Base-by-base conservation (phyloP, 2,329 filamentous ascomycete species). In the Botrytis tulipae region DNA sequence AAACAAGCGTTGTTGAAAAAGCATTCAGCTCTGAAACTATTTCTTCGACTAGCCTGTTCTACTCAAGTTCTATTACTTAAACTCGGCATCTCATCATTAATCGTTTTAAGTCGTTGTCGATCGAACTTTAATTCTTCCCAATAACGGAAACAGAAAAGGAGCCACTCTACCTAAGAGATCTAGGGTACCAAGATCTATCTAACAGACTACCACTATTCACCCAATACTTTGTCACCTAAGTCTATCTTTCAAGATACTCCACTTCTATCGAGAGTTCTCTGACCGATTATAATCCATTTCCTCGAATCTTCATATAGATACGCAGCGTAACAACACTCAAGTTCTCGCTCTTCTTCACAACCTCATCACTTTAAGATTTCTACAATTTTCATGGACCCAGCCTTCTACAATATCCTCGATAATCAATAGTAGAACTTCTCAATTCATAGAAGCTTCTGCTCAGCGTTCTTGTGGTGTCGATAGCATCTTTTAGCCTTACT, bases 351-450 rank as follows among this genome's bases (percentile, higher is more conserved):
- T 25, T 18, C 35, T 68, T 57, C 66, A 57, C 25, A 6, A 68
- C 35, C 6, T 68, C 35, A 42, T 57, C 35, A 68, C 48, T 42
- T 29, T 37, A 57, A 54, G 48, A 25, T 68, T 57, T 32, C 37
- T 46, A 22, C 29, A 12, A 54, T 44, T 75, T 76, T 66, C 66
- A 77, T 78, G 76, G 73, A 70, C 60, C 66, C n/a, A 65, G 63
- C 42, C 65, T 51, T 63, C 42, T 42, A 68, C 44, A 20, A 60
- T 32, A 48, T 46, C 54, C 22, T 69, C 54, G 51, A 72, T 65
- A 54, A 54, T 48, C 62, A 54, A 42, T 7, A 65, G 65, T 66
- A 67, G 54, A 74, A 70, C 46, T 71, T 35, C 44, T 60, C 35
- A n/a, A 54, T 44, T 46, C n/a, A 25, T 54, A 35, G 18, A 71